Base-by-base conservation (phyloP, 2,329 filamentous ascomycete genomes). In the Cercospora sesami region DNA sequence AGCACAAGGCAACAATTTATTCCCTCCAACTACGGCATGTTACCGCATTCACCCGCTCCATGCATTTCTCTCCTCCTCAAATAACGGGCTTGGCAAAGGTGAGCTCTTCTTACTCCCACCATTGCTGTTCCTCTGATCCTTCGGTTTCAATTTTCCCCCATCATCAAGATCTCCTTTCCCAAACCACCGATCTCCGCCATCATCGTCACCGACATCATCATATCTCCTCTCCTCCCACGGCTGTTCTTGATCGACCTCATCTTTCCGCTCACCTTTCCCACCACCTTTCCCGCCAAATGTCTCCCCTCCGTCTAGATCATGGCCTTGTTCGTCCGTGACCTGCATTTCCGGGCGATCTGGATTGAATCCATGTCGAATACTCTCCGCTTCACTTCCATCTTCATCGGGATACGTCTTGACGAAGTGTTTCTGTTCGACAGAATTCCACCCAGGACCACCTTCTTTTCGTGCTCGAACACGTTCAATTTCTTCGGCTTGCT, bases 401-500 rank as follows among this genome's bases (percentile, higher is more conserved):
- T 82, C 77, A 31, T 81, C 79, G 0, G 80, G 80, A 69, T 84
- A 86, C 77, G 82, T 69, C 81, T 87, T 73, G 26, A 87, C 81
- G 77, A 83, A 88, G 68, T 86, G 84, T 72, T 83, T 85, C 18
- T 83, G 79, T 69, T 86, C 83, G 9, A 81, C 81, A 60, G 84
- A 83, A 70, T 89, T 88, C 85, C 86, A 88, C 18, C 82, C 85
- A 28, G 87, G 83, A 28, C 87, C 85, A 60, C 86, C 86, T 77
- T 89, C 87, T 75, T 88, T 88, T 63, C 87, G 83, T 12, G 85
- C 85, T 62, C 87, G 83, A n/a, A 86, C 85, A 59, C 86, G 84
- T 68, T 90, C 87, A 58, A 86, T 81, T 64, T 87, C 84, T 75
- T 90, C 88, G 5, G 87, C 88, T 58, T 87, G 78, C 55, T 79